phyloP scores from a whole-genome alignment of 306 rosid genomes.

The Quillaja saponaria region DNA sequence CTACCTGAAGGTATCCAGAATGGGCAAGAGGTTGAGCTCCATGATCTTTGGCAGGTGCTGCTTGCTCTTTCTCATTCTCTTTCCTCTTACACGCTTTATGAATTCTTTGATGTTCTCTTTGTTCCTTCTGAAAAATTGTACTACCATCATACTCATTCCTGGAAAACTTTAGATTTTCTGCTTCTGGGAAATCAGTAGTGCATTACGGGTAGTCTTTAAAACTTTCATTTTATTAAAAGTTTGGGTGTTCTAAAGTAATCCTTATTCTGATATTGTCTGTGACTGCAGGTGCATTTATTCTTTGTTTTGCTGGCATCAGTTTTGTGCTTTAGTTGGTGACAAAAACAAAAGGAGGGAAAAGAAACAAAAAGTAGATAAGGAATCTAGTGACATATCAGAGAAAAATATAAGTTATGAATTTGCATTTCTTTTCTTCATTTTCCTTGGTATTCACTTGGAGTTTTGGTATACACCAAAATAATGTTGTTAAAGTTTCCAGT shows the following conservation, averaged over 20 bases:
- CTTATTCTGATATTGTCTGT: not conserved
- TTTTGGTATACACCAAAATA: not conserved
- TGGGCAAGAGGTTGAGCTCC: slow-evolving; percentile 70
- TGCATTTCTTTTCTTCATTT: not conserved
- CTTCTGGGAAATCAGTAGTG: not conserved
- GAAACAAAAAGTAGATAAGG: not conserved
- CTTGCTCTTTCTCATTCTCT: slow-evolving; percentile 21
- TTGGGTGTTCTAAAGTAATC: slow-evolving; percentile 1
- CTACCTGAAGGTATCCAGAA: slow-evolving; percentile 62
- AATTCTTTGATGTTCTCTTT: slow-evolving; percentile 7
- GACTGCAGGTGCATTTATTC: too few species aligned
- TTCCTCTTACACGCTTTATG: slow-evolving; percentile 8
- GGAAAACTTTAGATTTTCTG: not conserved
- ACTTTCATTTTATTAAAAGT: slow-evolving; percentile 19
- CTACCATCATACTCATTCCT: not conserved
- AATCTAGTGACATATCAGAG: slow-evolving; percentile 3
- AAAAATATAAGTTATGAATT: slow-evolving; percentile 9
- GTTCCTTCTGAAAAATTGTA: slow-evolving; percentile 1
- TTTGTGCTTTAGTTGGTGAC: slow-evolving; percentile 3
- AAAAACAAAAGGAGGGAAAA: slow-evolving; percentile 1
- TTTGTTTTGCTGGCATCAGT: not conserved
- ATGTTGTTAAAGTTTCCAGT: not conserved
- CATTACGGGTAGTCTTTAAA: not conserved
- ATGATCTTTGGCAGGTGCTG: slow-evolving; percentile 93
- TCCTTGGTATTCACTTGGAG: slow-evolving; percentile 18